Evolutionary conservation across 2,329 filamentous ascomycete genomes (phyloP).

Genomic region (Myriosclerotinia curreyana): DNA sequence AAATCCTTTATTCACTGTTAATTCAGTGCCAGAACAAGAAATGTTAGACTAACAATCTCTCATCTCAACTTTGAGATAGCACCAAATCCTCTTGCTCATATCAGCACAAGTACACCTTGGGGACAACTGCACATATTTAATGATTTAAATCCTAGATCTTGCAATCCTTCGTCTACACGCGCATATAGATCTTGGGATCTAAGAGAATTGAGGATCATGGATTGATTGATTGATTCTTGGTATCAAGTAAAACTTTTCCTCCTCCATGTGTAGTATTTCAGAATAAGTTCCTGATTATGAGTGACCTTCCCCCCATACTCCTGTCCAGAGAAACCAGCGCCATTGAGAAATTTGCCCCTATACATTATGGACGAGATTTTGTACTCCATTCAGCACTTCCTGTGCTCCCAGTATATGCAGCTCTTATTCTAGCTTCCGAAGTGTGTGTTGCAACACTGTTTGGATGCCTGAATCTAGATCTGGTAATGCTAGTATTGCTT

Average conservation of each 20-base stretch:
- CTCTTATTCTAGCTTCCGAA: conserved; percentile 33
- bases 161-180: not conserved
- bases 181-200: not conserved
- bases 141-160: not conserved
- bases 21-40: too few species aligned
- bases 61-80: not conserved
- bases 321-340: not conserved
- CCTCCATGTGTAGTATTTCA: not conserved
- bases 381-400: not conserved
- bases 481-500: conserved; percentile 48
- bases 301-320: not conserved
- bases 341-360: not conserved
- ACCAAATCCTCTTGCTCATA: not conserved
- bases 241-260: not conserved
- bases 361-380: conserved; percentile 2
- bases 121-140: not conserved
- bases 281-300: not conserved
- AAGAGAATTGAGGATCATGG: not conserved
- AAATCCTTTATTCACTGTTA: too few species aligned
- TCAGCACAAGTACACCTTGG: not conserved
- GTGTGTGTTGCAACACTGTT: conserved; percentile 52
- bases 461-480: conserved; percentile 55
- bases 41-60: too few species aligned
- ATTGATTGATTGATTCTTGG: conserved; percentile 11
- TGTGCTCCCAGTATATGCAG: not conserved